Evolutionary conservation across 768 basidiomycete species (phyloP), one percentile per base, ranked within the genome.

Genomic region (Albatrellus ellisii): DNA sequence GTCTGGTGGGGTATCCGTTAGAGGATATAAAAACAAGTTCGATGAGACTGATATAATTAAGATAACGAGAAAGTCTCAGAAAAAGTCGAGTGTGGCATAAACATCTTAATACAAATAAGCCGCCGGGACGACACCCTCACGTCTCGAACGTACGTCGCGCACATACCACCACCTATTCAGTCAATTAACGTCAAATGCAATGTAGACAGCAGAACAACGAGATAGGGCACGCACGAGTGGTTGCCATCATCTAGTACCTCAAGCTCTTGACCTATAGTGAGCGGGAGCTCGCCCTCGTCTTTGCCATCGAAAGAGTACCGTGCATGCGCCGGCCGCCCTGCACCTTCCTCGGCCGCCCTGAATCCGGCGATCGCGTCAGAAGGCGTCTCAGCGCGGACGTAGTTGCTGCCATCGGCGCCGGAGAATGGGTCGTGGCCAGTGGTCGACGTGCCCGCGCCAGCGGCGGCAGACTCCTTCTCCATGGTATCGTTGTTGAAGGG

Each of bases 161-260:
- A 81, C 86, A 54, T 85, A 92, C 91, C 90, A 95, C 91, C 91
- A 97, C 35, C 90, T 90, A 46, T 41, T 37, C n/a, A 42, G 39
- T 42, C 45, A 9, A 17, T 25, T 37, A 22, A 39, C 28, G 46
- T 57, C 26, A 61, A 50, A 20, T 33, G 36, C 37, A 10, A 47
- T 26, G 31, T 9, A 10, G 17, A 31, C 34, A 37, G n/a, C n/a
- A 25, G 39, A 26, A 42, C 25, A 34, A n/a, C 12, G 17, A 21
- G 26, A 7, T 14, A 27, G 14, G 44, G 40, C 14, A 73, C 82
- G 53, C 61, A 87, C 82, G 80, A 78, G 53, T 72, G 67, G 60
- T 90, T 86, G 51, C 72, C 68, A 58, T 89, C 84, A 57, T 88
- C 84, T 38, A 89, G 62, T 26, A 89, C 71, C 51, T 83, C 77